Evolutionary conservation across 345 rosid species (phyloP).

Genomic region (Physaria fendleri): DNA sequence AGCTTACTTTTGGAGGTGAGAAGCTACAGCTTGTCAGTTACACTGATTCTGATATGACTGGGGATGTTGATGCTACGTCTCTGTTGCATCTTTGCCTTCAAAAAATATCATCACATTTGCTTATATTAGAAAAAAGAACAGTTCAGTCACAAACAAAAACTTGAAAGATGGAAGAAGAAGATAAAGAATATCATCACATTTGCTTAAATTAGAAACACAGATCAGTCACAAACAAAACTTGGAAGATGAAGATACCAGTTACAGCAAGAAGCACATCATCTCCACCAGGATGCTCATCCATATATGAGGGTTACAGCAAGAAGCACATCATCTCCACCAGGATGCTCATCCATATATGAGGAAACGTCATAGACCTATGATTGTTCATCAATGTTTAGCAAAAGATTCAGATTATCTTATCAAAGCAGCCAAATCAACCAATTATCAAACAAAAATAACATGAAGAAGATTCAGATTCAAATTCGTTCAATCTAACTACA

Average conservation of each 20-base stretch:
- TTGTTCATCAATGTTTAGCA: neutral
- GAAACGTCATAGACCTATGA: constrained; percentile 75
- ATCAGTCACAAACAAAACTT: too few species aligned
- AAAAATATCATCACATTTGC: constrained; percentile 4
- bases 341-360: constrained; percentile 85
- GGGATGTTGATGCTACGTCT: constrained; percentile 83
- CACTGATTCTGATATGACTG: too few species aligned
- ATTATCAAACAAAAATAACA: neutral
- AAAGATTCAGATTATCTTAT: neutral
- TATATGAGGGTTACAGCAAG: constrained; percentile 52
- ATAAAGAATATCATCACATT: constrained; percentile 49
- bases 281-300: constrained; percentile 95
- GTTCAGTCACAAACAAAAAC: neutral
- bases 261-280: too few species aligned
- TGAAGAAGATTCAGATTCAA: neutral
- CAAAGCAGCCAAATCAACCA: neutral
- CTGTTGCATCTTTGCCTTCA: constrained; percentile 75
- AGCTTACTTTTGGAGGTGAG: constrained; percentile 57
- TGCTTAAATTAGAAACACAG: too few species aligned
- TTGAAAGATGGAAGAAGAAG: neutral
- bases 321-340: constrained; percentile 91
- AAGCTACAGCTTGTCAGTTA: too few species aligned
- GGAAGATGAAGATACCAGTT: too few species aligned
- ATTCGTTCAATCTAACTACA: neutral
- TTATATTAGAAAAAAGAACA: neutral